Evolutionary conservation across 139 green algal genomes (phyloP).

Genomic region (Astrephomene gubernaculifera): DNA sequence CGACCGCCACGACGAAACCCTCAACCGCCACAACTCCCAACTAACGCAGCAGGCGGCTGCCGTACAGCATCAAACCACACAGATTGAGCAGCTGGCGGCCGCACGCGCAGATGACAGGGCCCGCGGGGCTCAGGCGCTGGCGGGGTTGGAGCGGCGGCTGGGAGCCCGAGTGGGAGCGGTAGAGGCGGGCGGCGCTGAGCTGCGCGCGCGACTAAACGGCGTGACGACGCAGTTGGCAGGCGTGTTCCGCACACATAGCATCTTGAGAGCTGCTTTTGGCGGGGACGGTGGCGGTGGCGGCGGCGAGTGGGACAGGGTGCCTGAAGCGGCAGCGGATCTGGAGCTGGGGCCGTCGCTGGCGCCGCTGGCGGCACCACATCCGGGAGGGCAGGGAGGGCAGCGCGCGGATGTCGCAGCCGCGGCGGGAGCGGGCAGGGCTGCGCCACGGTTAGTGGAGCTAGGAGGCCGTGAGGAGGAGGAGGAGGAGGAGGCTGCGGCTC

Average conservation of each 20-base stretch:
- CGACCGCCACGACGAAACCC: background rate
- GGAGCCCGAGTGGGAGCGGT: background rate
- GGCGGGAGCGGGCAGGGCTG: background rate
- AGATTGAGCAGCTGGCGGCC: background rate
- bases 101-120: background rate
- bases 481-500: background rate
- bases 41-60: background rate
- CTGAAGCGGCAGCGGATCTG: background rate
- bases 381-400: background rate
- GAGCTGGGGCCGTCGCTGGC: background rate
- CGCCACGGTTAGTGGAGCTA: background rate
- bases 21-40: background rate
- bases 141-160: background rate
- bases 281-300: background rate
- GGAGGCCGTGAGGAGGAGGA: background rate
- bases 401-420: background rate
- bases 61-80: background rate
- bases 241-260: conserved; percentile 3
- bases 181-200: background rate
- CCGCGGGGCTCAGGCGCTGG: no score
- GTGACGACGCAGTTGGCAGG: conserved; percentile 3
- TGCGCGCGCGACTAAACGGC: background rate
- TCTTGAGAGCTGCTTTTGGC: conserved; percentile 16
- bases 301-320: background rate
- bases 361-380: background rate